Conservation (phyloP, 768 basidiomycete genomes). For the Mrakia frigida region DNA sequence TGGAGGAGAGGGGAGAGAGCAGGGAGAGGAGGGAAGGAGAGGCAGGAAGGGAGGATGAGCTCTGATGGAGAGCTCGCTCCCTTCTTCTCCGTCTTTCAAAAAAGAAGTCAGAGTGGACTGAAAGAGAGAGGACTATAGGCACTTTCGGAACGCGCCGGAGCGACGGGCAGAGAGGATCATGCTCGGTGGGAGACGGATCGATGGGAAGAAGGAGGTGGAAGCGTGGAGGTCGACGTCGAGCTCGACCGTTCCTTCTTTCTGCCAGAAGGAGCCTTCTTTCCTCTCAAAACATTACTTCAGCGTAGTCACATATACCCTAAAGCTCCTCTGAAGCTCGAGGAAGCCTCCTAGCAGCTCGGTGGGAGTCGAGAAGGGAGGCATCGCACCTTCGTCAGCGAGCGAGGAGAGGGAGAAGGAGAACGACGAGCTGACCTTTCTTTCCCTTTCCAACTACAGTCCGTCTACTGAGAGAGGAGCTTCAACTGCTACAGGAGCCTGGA, state of each 20-base stretch:
- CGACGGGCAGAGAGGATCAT: no score
- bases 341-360: no score
- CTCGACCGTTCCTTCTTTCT: neutral
- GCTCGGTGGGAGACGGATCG: neutral
- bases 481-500: constrained; percentile 87
- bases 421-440: neutral
- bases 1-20: neutral
- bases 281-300: no score
- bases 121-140: no score
- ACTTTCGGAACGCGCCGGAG: no score
- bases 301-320: no score
- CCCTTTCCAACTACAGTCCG: constrained; percentile 55
- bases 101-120: no score
- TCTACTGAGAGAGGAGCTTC: constrained; percentile 83
- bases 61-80: neutral
- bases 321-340: no score
- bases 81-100: no score
- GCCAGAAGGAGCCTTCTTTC: no score
- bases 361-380: no score
- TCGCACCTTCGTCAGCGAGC: no score
- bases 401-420: neutral
- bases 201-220: neutral
- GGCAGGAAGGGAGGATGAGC: neutral
- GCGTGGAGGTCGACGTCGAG: neutral
- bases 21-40: neutral